These are phyloP conservation scores for Tilletia setariae DNA, from an alignment of 1,284 basidiomycete species.

Conservation along the genomic window DNA sequence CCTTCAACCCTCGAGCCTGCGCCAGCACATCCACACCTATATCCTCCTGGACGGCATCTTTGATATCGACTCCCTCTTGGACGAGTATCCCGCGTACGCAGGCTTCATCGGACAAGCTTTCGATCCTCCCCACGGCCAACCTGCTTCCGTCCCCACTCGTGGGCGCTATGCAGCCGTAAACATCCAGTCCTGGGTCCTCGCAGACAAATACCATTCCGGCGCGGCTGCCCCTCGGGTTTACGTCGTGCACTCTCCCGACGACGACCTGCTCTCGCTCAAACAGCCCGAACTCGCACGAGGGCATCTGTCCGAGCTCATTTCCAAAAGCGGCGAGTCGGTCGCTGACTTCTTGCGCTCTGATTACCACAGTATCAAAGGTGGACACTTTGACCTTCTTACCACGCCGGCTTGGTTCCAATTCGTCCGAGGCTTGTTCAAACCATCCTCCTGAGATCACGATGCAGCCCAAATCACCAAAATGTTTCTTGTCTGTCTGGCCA, in stretches of 20 bases:
- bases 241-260: neutral
- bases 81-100: constrained; percentile 1
- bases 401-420: neutral
- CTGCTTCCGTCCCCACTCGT: neutral
- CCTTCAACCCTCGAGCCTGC: neutral
- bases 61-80: constrained; percentile 2
- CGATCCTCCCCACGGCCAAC: neutral
- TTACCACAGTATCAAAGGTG: neutral
- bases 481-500: neutral
- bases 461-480: neutral
- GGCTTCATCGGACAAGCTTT: constrained; percentile 8
- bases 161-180: neutral
- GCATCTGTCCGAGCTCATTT: neutral
- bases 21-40: constrained; percentile 1
- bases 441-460: neutral
- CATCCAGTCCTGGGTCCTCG: constrained; percentile 65
- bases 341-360: neutral
- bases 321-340: neutral
- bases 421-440: neutral
- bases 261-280: constrained; percentile 3
- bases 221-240: neutral
- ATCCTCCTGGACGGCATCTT: constrained; percentile 13
- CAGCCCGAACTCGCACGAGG: constrained; percentile 1
- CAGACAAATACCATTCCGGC: constrained; percentile 65
- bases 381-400: constrained; percentile 1